Base-by-base conservation (phyloP, 2,329 filamentous ascomycete species). In the Huntiella moniliformis region DNA sequence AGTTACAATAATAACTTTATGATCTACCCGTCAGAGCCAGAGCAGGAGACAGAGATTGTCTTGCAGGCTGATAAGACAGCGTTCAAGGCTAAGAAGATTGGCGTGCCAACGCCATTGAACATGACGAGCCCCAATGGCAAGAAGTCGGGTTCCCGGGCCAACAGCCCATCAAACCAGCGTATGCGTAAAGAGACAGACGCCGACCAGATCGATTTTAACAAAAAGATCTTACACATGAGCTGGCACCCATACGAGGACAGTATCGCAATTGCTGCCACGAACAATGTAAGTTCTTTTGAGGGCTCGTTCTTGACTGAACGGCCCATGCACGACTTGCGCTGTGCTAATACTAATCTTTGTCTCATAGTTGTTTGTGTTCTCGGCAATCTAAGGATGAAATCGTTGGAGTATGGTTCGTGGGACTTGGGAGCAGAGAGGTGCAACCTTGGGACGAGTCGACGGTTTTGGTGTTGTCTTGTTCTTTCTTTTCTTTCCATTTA, bases 1-100 rank as follows among this genome's bases (percentile, higher is more conserved):
- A 95, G 86, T 60, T 98, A 98, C 70, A 98, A 98, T 73, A 98
- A 98, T 68, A 98, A 98, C 67, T 96, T 98, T 70, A 98, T 98
- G 91, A 98, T 98, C 58, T 98, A 96, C 62, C 91, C 91, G 4
- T 91, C 87, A 18, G 88, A 96, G 57, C 83, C 87, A 5, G 84
- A 88, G 54, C 92, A 92, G 66, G 91, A 98, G 60, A 88, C 88
- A 3, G 91, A 98, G 63, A 87, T 98, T 41, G 91, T 98, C 40
- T 68, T 98, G 48, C 91, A 98, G 63, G 91, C 91, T 35, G 91
- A 98, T 62, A 98, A 98, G 68, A 94, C 86, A 47, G 91, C 91
- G 8, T 98, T 98, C 76, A 98, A 98, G 67, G 91, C 91, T 33
- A 98, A 98, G 78, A 98, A 96, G 70, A 88, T 98, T 53, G 91